These are phyloP conservation scores for Eucalyptus pumila DNA, from an alignment of 345 rosid genomes.

Conservation along the genomic window DNA sequence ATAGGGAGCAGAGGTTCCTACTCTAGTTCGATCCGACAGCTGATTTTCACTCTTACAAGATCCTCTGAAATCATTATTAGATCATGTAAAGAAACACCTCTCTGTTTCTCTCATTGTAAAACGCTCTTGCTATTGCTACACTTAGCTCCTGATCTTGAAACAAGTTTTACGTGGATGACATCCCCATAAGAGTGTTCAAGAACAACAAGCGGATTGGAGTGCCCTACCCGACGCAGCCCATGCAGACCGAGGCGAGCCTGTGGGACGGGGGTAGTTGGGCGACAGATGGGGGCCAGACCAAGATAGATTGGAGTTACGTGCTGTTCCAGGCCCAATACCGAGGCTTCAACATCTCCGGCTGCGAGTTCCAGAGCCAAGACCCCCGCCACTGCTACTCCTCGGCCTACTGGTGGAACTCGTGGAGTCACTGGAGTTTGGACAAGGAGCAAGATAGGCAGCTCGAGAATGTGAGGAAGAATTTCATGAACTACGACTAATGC, in stretches of 20 bases:
- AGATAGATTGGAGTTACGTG: constrained; percentile 42
- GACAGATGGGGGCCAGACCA: constrained; percentile 48
- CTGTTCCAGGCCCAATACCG: constrained; percentile 43
- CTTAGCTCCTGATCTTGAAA: background rate
- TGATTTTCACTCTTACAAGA: constrained; percentile 39
- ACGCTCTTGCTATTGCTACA: background rate
- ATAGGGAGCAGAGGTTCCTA: constrained; percentile 40
- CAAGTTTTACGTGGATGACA: constrained; percentile 50
- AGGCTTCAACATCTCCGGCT: constrained; percentile 32
- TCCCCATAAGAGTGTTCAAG: constrained; percentile 72
- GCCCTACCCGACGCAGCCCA: constrained; percentile 34
- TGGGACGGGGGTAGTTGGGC: constrained; percentile 71
- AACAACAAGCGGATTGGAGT: constrained; percentile 28
- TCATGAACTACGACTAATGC: constrained; percentile 32
- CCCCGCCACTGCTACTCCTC: constrained; percentile 5
- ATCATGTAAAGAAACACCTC: constrained; percentile 32
- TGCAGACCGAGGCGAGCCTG: constrained; percentile 41
- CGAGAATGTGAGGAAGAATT: constrained; percentile 3
- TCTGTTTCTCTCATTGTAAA: background rate
- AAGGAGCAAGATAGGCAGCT: background rate
- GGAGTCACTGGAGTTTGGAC: constrained; percentile 12
- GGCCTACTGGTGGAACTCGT: constrained; percentile 48
- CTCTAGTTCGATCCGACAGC: constrained; percentile 72
- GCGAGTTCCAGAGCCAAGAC: background rate
- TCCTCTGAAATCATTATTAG: constrained; percentile 70